Conservation (phyloP, 2,329 filamentous ascomycete species). For the Aspergillus fischeri region DNA sequence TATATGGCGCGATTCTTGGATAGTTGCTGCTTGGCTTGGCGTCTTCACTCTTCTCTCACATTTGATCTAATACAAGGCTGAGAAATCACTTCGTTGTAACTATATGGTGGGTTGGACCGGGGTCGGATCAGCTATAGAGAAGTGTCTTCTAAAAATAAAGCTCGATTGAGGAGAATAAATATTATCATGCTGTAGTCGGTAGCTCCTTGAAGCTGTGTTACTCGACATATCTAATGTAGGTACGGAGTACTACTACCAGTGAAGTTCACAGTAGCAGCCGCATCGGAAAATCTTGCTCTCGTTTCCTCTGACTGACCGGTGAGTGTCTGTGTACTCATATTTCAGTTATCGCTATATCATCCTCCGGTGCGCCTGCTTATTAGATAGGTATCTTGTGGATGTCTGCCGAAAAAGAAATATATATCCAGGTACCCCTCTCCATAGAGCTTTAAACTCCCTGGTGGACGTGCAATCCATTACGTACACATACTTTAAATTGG, state of each 20-base stretch:
- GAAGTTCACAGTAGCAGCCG: neutral
- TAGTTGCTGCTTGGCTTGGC: neutral
- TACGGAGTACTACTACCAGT: neutral
- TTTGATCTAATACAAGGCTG: neutral
- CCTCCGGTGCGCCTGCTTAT: neutral
- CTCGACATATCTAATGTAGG: neutral
- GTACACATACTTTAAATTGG: neutral
- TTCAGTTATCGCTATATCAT: neutral
- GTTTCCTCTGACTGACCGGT: neutral
- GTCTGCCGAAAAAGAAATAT: neutral
- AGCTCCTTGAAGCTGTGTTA: neutral
- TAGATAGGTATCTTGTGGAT: neutral
- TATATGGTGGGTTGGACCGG: neutral
- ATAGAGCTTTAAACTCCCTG: neutral
- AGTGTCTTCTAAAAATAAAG: neutral
- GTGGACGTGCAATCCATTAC: neutral
- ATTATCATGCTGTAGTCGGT: neutral
- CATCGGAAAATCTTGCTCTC: neutral
- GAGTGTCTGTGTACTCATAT: neutral
- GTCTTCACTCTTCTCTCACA: neutral
- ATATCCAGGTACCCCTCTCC: neutral
- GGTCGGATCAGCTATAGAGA: neutral
- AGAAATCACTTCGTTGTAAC: neutral
- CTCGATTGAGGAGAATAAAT: neutral
- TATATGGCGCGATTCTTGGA: neutral